Base-by-base conservation (phyloP, 2,329 filamentous ascomycete species). In the Samsoniella hepiali region DNA sequence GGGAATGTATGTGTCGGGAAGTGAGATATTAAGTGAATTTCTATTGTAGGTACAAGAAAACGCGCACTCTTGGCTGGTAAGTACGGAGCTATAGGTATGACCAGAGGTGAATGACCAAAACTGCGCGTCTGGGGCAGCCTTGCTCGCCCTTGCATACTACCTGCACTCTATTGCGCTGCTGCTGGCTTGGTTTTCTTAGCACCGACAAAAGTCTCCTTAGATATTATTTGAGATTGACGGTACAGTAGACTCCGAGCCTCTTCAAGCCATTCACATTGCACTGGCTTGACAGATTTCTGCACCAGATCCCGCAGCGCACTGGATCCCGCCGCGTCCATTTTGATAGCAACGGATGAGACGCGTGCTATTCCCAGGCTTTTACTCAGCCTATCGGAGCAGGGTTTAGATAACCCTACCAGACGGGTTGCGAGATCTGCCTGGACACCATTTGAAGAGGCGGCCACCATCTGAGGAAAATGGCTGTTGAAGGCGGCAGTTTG, bases 311-410 rank as follows among this genome's bases (percentile, higher is more conserved):
- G 71, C 10, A 92, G 72, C 1, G 83, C 79, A 57, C 79, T 79
- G 0, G 84, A 79, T 49, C 84, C 81, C 0, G 87, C 86, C 0
- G 88, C 85, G 44, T 77, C 81, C 7, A 78, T 77, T 27, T 79
- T 73, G 7, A 92, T 72, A 0, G 83, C 89, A 38, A 92, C 76
- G 29, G 87, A 86, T 1, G 88, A 89, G 0, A 87, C 86, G 40
- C 87, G 81, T 1, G 87, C 85, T 10, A 91, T 79, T 2, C 84
- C 84, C 3, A 91, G 77, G 27, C 80, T 80, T 36, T 76, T 73
- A 55, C 83, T 83, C 17, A 92, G 74, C 13, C 81, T 81, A 17
- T 83, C 77, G 53, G 88, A 87, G 57, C 82, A 84, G 1, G 82
- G 75, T 59, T 82, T 85, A 0, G 87, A 87, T 54, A 91, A 81